phyloP scores from a whole-genome alignment of 2,329 filamentous ascomycete genomes.

The Clarireedia paspali region DNA sequence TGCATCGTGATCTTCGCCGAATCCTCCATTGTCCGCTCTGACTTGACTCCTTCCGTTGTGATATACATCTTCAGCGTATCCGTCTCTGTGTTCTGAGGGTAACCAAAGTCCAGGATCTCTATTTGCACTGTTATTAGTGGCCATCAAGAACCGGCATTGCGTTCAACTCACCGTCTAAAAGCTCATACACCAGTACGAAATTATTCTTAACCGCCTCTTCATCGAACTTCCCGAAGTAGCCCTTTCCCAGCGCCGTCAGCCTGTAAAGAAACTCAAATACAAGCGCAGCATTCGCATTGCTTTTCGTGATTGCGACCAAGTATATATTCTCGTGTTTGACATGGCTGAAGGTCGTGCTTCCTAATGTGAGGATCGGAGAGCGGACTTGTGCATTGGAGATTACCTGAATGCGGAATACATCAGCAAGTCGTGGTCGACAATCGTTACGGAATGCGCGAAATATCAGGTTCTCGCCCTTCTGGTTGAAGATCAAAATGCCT shows the following conservation, averaged over 20 bases:
- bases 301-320: slow-evolving; percentile 93
- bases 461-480: slow-evolving; percentile 99
- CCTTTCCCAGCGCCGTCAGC: slow-evolving; percentile 79
- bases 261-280: slow-evolving; percentile 98
- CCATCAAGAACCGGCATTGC: not conserved
- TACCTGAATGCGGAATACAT: slow-evolving; percentile 99
- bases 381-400: slow-evolving; percentile 97
- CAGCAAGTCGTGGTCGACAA: slow-evolving; percentile 91
- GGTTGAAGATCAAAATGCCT: slow-evolving; percentile 96
- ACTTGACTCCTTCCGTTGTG: slow-evolving; percentile 97
- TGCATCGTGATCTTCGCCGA: slow-evolving; percentile 99
- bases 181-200: slow-evolving; percentile 96
- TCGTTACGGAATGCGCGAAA: slow-evolving; percentile 98
- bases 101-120: slow-evolving; percentile 99
- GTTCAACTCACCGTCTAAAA: slow-evolving; percentile 66
- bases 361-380: slow-evolving; percentile 92
- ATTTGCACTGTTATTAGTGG: not conserved
- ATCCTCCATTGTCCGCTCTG: slow-evolving; percentile 76
- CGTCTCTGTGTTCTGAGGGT: slow-evolving; percentile 97
- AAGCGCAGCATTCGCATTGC: slow-evolving; percentile 95
- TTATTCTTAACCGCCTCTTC: slow-evolving; percentile 99
- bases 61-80: slow-evolving; percentile 99
- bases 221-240: slow-evolving; percentile 98
- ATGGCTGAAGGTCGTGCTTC: slow-evolving; percentile 98
- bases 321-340: slow-evolving; percentile 99